Evolutionary conservation across 306 rosid genomes (phyloP), one percentile per base, ranked within the genome.

Genomic region (Malus orientalis): DNA sequence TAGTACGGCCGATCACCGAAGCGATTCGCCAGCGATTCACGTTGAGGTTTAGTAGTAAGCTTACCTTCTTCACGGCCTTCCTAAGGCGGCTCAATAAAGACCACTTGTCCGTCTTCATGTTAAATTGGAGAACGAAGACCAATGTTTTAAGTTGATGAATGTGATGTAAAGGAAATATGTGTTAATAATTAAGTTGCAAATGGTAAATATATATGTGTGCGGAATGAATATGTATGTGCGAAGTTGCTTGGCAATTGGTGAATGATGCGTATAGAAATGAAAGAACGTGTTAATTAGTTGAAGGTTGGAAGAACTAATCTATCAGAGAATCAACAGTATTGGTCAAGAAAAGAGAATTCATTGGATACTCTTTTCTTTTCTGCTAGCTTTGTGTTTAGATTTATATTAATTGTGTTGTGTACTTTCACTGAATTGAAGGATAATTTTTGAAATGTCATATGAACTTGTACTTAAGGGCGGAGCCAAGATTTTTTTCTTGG

Each of bases 51-150:
- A 93, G 67, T 11, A 91, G 69, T 12, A 88, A 54, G 58, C 77
- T 91, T 8, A 91, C 74, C 77, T 86, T 93, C 73, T 81, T 63
- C 78, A 93, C 92, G 69, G 86, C 96, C 44, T 54, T 76, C 82
- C 74, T 87, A 9, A 93, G 79, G 63, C 91, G 88, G 76, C 77
- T 75, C 8, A 91, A 14, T 20, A 87, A 76, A 32, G 61, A 60
- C 84, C 79, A 68, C 45, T 59, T 54, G 79, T n/a, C 57, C 25
- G 14, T 45, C 60, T 10, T 78, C 91, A 86, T 86, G 49, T 63
- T 20, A 47, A 49, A 49, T 4, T 19, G 18, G 70, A 0, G 59
- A 27, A 9, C 9, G 20, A 47, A 13, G 10, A 60, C 5, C 12
- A 58, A 27, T 23, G 42, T 54, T 53, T 38, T 72, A 64, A 54